These are phyloP conservation scores for Magnaporthiopsis poae DNA, from an alignment of 2,329 filamentous ascomycete species.

Conservation along the genomic window DNA sequence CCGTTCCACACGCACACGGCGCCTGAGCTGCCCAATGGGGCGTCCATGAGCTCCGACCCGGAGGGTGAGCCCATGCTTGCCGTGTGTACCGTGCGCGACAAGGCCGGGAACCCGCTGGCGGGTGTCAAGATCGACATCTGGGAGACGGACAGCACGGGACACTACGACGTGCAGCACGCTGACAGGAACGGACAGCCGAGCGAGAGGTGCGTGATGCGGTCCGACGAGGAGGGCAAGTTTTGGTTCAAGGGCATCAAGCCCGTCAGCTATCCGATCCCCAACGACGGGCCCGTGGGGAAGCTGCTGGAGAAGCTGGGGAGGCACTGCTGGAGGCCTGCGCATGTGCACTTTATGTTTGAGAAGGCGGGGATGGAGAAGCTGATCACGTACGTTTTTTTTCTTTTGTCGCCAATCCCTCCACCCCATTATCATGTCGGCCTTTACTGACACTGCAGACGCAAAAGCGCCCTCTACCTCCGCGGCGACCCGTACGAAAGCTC, in stretches of 20 bases:
- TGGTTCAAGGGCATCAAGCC: conserved; percentile 81
- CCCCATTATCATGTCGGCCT: not conserved
- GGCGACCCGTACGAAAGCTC: conserved; percentile 73
- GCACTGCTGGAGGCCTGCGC: conserved; percentile 68
- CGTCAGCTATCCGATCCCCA: conserved; percentile 74
- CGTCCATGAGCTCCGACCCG: conserved; percentile 56
- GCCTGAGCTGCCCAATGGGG: conserved; percentile 44
- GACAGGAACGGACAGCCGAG: conserved; percentile 51
- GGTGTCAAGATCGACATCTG: conserved; percentile 70
- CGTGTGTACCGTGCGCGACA: conserved; percentile 62
- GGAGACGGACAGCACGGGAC: conserved; percentile 73
- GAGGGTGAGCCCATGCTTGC: conserved; percentile 61
- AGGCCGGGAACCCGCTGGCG: conserved; percentile 48
- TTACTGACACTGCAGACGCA: not conserved
- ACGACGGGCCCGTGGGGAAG: conserved; percentile 74
- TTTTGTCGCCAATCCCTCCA: no score
- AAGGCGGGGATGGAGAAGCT: conserved; percentile 69
- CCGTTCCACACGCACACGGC: conserved; percentile 80
- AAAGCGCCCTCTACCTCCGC: conserved; percentile 64
- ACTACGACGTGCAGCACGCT: conserved; percentile 72
- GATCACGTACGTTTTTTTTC: conserved; percentile 58
- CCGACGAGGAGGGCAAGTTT: conserved; percentile 62
- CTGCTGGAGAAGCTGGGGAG: conserved; percentile 55
- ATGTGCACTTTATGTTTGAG: conserved; percentile 85
- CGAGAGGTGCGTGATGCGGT: conserved; percentile 56